Evolutionary conservation across 257 asterid genomes (phyloP).

Genomic region (Avicennia marina): DNA sequence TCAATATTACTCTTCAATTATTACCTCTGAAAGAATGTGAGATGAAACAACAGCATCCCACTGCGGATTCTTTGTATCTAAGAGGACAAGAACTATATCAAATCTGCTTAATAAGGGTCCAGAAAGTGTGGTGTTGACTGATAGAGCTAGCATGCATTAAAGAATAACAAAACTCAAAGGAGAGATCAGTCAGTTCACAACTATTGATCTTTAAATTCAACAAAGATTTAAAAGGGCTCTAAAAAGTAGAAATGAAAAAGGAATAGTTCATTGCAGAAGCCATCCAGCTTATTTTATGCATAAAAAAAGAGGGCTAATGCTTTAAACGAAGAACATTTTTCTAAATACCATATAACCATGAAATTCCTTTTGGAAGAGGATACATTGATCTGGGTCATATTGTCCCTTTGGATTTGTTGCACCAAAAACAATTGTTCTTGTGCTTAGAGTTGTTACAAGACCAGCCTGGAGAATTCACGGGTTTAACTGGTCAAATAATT

Average conservation of each 20-base stretch:
- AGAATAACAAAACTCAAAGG: conserved; percentile 23
- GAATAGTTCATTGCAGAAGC: conserved; percentile 1
- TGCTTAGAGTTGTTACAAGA: conserved; percentile 94
- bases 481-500: conserved; percentile 7
- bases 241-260: neutral
- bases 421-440: conserved; percentile 90
- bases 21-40: conserved; percentile 90
- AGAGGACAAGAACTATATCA: conserved; percentile 90
- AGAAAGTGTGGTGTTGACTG: conserved; percentile 95
- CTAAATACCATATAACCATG: conserved; percentile 5
- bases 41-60: conserved; percentile 99
- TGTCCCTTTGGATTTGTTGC: conserved; percentile 99
- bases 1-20: conserved; percentile 12
- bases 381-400: conserved; percentile 90
- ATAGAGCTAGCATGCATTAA: conserved; percentile 62
- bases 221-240: no score
- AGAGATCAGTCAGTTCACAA: conserved; percentile 1
- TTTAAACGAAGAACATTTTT: neutral
- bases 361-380: conserved; percentile 32
- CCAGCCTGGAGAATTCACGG: conserved; percentile 68
- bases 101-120: conserved; percentile 96
- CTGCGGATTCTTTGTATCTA: conserved; percentile 90
- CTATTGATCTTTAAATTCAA: neutral
- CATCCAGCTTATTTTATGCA: neutral
- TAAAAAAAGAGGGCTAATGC: neutral